Base-by-base conservation (phyloP, 75 land plant species). In the Pinus taeda region DNA sequence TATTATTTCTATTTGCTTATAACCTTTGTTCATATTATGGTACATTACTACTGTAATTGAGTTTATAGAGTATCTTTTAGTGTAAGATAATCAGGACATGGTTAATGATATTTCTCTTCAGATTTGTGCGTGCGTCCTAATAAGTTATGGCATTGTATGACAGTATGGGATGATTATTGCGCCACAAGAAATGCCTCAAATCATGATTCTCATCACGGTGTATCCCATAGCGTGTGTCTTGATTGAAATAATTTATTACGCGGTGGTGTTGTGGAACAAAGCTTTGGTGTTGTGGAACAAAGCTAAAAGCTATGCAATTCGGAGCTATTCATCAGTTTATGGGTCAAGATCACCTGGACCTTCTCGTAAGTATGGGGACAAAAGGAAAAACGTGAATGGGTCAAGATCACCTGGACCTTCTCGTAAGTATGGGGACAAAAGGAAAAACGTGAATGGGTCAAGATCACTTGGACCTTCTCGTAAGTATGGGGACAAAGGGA, bases 131-230 rank as follows among this genome's bases (percentile, higher is more conserved):
- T 65, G 39, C 36, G 15, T 15, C 17, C 39, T 30, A 33, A 30
- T 37, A 64, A 64, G 66, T 65, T 65, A 65, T 65, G 69, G 36
- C 36, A 37, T 65, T 33, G 37, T 33, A 33, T 65, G 42, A 65
- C 42, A 65, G 69, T 65, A 65, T 17, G 18, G 15, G 69, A 65
- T 30, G 36, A 65, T 65, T 33, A 6, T 30, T 18, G 69, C 20
- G 18, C 0, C n/a, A 4, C 15, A 39, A 37, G 15, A 18, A 39
- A 6, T 37, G 18, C 20, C 20, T 15, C 2, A 15, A 17, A 15
- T 15, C 17, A 18, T 15, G 15, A 8, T 39, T 30, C 33, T 33
- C 7, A 33, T 18, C 5, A 37, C 30, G 8, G 49, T 6, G 49
- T 6, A 45, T 45, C 0, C 49, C 6, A 8, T 49, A 2, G 55